These are phyloP conservation scores for Polychytrium aggregatum DNA, from an alignment of 192 early-diverging fungal species.

Conservation along the genomic window DNA sequence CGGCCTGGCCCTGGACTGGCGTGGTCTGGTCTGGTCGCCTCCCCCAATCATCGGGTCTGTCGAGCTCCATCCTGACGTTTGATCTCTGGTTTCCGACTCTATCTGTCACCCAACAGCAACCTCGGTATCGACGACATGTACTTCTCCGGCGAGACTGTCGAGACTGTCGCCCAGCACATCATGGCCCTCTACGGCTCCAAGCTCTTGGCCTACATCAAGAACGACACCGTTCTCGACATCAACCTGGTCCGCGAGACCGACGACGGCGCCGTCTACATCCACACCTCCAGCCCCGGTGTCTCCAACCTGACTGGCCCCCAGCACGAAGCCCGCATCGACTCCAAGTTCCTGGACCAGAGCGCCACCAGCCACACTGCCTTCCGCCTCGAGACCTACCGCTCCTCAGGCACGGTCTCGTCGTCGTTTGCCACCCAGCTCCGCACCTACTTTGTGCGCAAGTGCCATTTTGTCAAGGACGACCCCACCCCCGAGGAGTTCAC, in stretches of 20 bases:
- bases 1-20: too few relatives aligned
- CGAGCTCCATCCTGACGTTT: too few relatives aligned
- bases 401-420: constrained; percentile 81
- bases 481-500: constrained; percentile 57
- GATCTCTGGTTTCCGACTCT: too few relatives aligned
- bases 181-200: constrained; percentile 93
- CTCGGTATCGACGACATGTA: constrained; percentile 98
- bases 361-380: constrained; percentile 57
- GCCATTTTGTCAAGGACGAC: constrained; percentile 77
- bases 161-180: constrained; percentile 90
- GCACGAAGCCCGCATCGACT: constrained; percentile 81
- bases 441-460: constrained; percentile 87
- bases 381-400: constrained; percentile 93
- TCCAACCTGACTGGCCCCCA: constrained; percentile 75
- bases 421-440: constrained; percentile 79
- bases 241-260: constrained; percentile 85
- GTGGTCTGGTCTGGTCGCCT: too few relatives aligned
- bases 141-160: constrained; percentile 83
- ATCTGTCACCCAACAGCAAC: constrained; percentile 49
- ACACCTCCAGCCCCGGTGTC: constrained; percentile 86
- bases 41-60: too few relatives aligned
- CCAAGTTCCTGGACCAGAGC: constrained; percentile 74
- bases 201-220: constrained; percentile 83
- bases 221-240: constrained; percentile 68
- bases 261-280: constrained; percentile 89